Percentiles rank a stretch among this genome's conserved stretches.
These are phyloP conservation scores for Pisolithus marmoratus DNA, from an alignment of 768 basidiomycete genomes.

Conservation along the genomic window DNA sequence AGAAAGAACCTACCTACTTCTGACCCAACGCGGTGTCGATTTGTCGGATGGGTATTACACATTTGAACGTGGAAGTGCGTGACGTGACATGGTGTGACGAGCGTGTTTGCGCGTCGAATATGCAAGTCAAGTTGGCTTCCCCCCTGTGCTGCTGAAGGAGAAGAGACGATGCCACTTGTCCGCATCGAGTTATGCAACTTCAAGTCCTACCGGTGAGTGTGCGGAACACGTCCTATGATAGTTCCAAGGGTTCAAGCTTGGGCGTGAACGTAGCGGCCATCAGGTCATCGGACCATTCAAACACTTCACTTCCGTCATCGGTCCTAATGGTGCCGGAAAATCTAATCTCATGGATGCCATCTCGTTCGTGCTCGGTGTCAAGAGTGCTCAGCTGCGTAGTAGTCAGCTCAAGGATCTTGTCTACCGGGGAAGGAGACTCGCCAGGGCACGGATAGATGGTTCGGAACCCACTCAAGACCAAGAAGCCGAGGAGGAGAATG, in stretches of 20 bases:
- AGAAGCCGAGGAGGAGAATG: constrained; percentile 48
- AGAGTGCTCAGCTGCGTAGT: constrained; percentile 87
- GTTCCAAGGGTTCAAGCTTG: constrained; percentile 2
- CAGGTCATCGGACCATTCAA: constrained; percentile 88
- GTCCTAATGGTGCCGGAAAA: constrained; percentile 98
- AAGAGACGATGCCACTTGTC: constrained; percentile 61
- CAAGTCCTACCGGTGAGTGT: constrained; percentile 80
- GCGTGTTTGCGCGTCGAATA: no score
- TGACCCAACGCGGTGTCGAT: no score
- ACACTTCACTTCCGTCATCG: constrained; percentile 94
- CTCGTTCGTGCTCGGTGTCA: constrained; percentile 96
- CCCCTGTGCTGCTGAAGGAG: background rate
- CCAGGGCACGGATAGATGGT: constrained; percentile 40
- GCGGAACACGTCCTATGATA: background rate
- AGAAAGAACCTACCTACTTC: no score
- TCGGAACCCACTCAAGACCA: constrained; percentile 38
- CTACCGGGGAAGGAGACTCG: constrained; percentile 81
- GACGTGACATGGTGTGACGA: background rate
- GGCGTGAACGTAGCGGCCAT: constrained; percentile 47
- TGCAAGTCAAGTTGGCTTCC: no score
- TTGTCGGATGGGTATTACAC: no score
- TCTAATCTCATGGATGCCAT: constrained; percentile 99
- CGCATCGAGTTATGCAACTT: constrained; percentile 93
- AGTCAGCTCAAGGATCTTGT: constrained; percentile 94
- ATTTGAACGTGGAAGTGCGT: no score